Conservation (phyloP, 805 yeast species). For the Candida quercuum region DNA sequence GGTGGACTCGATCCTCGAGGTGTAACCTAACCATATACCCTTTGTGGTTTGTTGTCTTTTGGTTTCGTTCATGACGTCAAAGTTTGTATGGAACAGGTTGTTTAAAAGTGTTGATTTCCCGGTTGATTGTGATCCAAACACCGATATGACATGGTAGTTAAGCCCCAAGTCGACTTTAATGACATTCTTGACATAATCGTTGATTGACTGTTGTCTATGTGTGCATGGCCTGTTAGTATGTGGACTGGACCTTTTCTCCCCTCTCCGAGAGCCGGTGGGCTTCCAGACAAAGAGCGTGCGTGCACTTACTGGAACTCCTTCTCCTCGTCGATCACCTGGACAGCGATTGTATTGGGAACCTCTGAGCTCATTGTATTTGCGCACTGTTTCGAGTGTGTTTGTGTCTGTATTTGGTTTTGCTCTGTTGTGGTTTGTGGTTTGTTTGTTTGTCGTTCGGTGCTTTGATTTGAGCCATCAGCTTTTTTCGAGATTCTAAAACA, state of each 20-base stretch:
- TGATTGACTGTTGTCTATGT: conserved; percentile 7
- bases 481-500: too few relatives aligned
- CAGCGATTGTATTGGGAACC: too few relatives aligned
- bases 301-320: conserved; percentile 37
- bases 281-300: background rate
- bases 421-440: too few relatives aligned
- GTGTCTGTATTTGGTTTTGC: too few relatives aligned
- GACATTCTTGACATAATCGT: conserved; percentile 26
- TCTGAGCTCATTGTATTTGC: background rate
- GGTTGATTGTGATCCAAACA: conserved; percentile 95
- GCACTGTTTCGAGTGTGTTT: background rate
- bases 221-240: conserved; percentile 3
- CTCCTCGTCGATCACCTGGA: conserved; percentile 50
- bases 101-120: conserved; percentile 93
- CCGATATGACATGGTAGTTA: conserved; percentile 86
- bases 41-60: conserved; percentile 87
- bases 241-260: background rate
- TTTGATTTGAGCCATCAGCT: too few relatives aligned
- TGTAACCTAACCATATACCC: conserved; percentile 73
- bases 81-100: conserved; percentile 75
- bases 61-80: conserved; percentile 89
- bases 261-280: background rate
- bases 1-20: conserved; percentile 32
- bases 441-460: too few relatives aligned
- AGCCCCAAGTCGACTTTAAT: conserved; percentile 48